Evolutionary conservation across 306 rosid species (phyloP).

Genomic region (Sicyos edulis): DNA sequence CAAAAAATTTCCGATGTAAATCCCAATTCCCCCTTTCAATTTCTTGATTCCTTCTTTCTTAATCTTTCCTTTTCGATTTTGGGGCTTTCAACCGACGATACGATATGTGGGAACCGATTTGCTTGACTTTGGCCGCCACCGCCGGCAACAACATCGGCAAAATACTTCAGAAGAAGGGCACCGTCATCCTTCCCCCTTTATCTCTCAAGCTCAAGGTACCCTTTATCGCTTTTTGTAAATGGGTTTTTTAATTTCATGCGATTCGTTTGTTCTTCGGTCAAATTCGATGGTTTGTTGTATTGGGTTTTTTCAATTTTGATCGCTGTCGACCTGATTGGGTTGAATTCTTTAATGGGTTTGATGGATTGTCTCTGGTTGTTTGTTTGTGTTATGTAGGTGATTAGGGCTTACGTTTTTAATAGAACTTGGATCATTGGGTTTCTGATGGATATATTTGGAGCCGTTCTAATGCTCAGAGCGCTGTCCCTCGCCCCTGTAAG

Average conservation of each 20-base stretch:
- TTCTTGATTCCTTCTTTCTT: neutral
- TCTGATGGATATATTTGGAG: slow-evolving; percentile 91
- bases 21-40: slow-evolving; percentile 6
- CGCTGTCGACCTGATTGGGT: neutral
- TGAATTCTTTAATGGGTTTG: neutral
- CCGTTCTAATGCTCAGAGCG: slow-evolving; percentile 85
- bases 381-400: slow-evolving; percentile 48
- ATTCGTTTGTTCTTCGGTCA: neutral
- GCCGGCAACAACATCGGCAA: slow-evolving; percentile 99
- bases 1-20: slow-evolving; percentile 6
- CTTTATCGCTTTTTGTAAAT: neutral
- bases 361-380: neutral
- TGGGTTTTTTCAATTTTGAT: neutral
- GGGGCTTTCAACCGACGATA: slow-evolving; percentile 13
- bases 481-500: slow-evolving; percentile 93
- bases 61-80: neutral
- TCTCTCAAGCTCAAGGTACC: slow-evolving; percentile 77
- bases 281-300: neutral
- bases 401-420: slow-evolving; percentile 81
- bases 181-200: slow-evolving; percentile 89
- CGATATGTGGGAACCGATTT: slow-evolving; percentile 84
- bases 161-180: slow-evolving; percentile 92
- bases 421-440: slow-evolving; percentile 77
- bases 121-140: slow-evolving; percentile 77
- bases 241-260: neutral